These are phyloP conservation scores for Cystobasidium sp. DNA, from an alignment of 1,284 basidiomycete species.

Conservation along the genomic window DNA sequence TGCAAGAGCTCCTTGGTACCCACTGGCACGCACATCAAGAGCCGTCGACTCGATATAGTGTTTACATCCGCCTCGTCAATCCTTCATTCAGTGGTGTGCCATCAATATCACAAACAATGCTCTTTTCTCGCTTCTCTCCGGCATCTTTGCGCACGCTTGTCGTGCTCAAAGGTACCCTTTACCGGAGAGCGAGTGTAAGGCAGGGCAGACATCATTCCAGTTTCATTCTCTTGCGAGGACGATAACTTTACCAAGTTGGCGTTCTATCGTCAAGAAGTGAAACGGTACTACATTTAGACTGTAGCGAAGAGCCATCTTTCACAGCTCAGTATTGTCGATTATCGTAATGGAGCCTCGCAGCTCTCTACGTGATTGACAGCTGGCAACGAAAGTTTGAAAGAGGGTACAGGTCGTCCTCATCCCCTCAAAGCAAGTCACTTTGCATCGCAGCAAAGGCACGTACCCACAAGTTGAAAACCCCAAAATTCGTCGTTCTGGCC, in stretches of 20 bases:
- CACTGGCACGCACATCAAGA: not conserved
- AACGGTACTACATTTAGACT: too few species aligned
- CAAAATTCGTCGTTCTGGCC: slow-evolving; percentile 32
- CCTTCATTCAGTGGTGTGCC: not conserved
- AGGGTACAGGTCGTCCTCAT: too few species aligned
- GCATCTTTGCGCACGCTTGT: not conserved
- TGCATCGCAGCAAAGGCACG: slow-evolving; percentile 22
- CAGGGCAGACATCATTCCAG: slow-evolving; percentile 28
- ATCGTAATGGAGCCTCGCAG: too few species aligned
- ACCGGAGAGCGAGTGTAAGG: slow-evolving; percentile 34
- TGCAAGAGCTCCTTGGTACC: not conserved
- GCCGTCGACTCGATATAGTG: too few species aligned
- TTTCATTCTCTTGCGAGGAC: not conserved
- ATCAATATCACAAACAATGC: not conserved
- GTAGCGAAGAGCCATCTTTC: too few species aligned
- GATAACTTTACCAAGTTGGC: not conserved
- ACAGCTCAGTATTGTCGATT: too few species aligned
- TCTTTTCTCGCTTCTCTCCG: slow-evolving; percentile 33
- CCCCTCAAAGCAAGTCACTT: not conserved
- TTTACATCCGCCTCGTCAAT: not conserved
- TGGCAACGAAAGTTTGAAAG: too few species aligned
- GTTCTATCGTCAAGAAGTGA: too few species aligned
- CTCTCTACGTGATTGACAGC: too few species aligned
- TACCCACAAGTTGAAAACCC: not conserved
- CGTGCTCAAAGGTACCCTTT: slow-evolving; percentile 5